Conservation (phyloP, 1,284 basidiomycete genomes). For the Coriolopsis trogii region DNA sequence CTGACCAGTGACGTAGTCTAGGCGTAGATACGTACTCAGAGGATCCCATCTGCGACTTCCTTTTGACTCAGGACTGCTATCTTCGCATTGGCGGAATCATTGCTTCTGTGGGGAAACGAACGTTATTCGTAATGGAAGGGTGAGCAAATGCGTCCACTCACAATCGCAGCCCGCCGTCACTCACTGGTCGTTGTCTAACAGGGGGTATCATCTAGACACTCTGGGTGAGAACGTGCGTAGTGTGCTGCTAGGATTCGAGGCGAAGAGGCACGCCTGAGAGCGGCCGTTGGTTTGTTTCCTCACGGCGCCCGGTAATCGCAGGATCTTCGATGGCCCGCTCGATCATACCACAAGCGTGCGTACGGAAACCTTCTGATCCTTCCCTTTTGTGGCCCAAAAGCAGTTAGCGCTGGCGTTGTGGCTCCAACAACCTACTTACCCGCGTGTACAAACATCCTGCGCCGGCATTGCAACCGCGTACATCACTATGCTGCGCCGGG, state of each 20-base stretch:
- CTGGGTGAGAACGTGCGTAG: constrained; percentile 32
- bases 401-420: constrained; percentile 18
- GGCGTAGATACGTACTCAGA: constrained; percentile 41
- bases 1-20: constrained; percentile 24
- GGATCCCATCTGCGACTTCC: constrained; percentile 40
- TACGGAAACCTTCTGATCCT: neutral
- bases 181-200: constrained; percentile 5
- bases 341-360: neutral
- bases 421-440: neutral
- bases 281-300: neutral
- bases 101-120: constrained; percentile 27
- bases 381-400: neutral
- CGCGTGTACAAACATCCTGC: no score
- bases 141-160: constrained; percentile 15
- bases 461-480: no score
- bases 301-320: neutral
- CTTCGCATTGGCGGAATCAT: constrained; percentile 35
- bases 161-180: neutral
- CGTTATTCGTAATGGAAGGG: constrained; percentile 43
- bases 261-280: neutral
- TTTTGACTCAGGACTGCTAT: constrained; percentile 36
- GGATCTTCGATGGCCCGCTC: neutral
- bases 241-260: constrained; percentile 29
- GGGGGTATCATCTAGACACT: constrained; percentile 34
- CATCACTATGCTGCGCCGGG: no score